Conservation (phyloP, 2,329 filamentous ascomycete genomes). For the Penicillium rolfsii region DNA sequence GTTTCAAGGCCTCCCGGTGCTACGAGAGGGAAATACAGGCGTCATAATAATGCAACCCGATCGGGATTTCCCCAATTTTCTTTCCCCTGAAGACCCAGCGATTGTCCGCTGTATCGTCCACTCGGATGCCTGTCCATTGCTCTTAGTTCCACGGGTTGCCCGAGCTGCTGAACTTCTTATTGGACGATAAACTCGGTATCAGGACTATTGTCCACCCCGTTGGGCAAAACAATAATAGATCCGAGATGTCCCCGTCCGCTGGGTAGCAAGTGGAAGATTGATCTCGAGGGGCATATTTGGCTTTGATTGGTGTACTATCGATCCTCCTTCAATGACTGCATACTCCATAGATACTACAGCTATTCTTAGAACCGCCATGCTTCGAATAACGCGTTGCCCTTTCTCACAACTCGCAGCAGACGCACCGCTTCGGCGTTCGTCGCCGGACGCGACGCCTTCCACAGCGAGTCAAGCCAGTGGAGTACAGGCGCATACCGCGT, state of each 20-base stretch:
- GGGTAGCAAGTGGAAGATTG: neutral
- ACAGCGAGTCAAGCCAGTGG: conserved; percentile 65
- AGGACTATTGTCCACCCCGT: neutral
- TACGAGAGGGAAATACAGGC: too few species aligned
- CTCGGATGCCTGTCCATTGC: conserved; percentile 22
- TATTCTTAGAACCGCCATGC: conserved; percentile 40
- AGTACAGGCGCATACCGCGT: conserved; percentile 67
- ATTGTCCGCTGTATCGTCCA: conserved; percentile 7
- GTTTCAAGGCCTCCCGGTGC: neutral
- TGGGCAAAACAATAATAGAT: neutral
- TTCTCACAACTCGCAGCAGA: conserved; percentile 39
- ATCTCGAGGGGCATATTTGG: neutral
- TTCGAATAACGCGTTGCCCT: conserved; percentile 41
- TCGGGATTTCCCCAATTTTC: conserved; percentile 2
- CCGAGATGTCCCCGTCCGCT: neutral
- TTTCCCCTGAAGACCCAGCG: conserved; percentile 12
- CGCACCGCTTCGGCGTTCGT: conserved; percentile 40
- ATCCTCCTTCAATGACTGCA: neutral
- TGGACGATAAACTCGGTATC: conserved; percentile 2
- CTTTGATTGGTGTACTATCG: neutral
- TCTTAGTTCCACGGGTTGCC: conserved; percentile 21
- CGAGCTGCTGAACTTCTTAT: conserved; percentile 6
- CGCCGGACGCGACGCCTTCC: conserved; percentile 43
- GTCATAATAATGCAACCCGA: neutral
- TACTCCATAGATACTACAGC: neutral